A percentile compares a stretch with the other conserved stretches of the same genome.
Evolutionary conservation across 2,329 filamentous ascomycete genomes (phyloP).

Genomic region (Colletotrichum siamense): DNA sequence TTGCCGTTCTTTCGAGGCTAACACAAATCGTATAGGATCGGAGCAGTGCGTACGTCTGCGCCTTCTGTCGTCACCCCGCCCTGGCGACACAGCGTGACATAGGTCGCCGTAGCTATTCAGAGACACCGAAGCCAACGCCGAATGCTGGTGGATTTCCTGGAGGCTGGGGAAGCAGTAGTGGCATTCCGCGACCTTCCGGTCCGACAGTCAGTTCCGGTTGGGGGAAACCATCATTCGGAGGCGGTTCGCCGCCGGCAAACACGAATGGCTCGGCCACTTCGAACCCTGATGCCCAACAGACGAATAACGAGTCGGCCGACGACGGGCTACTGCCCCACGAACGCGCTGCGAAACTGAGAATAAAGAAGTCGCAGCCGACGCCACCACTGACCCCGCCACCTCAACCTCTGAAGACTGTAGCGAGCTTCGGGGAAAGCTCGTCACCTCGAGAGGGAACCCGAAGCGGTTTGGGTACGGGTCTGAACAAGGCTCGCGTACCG

Average conservation of each 20-base stretch:
- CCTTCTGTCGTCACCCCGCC: constrained; percentile 38
- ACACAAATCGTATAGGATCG: constrained; percentile 33
- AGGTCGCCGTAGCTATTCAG: constrained; percentile 17
- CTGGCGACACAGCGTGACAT: not conserved
- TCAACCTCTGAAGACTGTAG: not conserved
- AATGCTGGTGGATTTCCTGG: not conserved
- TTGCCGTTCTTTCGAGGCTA: not conserved
- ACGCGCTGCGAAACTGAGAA: constrained; percentile 35
- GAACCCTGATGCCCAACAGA: not conserved
- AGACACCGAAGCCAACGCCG: not conserved
- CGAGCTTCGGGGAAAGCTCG: not conserved
- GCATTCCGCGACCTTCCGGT: not conserved
- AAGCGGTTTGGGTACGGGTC: not conserved
- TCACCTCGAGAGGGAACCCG: not conserved
- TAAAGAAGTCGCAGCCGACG: not conserved
- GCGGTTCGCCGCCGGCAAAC: not conserved
- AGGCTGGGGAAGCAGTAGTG: not conserved
- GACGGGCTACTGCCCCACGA: constrained; percentile 42
- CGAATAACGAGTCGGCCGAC: not conserved
- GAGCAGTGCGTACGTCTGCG: constrained; percentile 45
- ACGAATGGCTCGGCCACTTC: not conserved
- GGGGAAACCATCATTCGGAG: constrained; percentile 6
- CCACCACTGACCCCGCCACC: not conserved
- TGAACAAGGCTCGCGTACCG: not conserved
- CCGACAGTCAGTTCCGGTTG: constrained; percentile 1